These are phyloP conservation scores for Canna indica DNA, from an alignment of 176 grass and related monocot species.

Conservation along the genomic window DNA sequence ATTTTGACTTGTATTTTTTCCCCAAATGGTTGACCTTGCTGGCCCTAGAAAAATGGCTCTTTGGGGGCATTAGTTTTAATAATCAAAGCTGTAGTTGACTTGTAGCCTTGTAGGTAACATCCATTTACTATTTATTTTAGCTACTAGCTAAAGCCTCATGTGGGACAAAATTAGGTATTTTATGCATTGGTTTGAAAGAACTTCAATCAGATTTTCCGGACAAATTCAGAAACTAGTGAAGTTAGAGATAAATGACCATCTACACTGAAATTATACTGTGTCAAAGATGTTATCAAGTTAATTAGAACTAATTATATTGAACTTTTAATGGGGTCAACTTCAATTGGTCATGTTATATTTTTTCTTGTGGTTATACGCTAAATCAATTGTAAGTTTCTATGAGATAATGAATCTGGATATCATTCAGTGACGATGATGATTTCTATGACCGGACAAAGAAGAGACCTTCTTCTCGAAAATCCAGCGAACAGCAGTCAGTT, in stretches of 20 bases:
- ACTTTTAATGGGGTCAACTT: not conserved
- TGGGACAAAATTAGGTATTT: not conserved
- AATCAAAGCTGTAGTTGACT: not conserved
- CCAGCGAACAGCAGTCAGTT: conserved; percentile 49
- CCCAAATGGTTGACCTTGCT: too few species aligned
- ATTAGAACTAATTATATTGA: too few species aligned
- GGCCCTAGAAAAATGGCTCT: not conserved
- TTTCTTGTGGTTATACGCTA: not conserved
- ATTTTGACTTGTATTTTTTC: not conserved
- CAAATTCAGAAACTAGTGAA: too few species aligned
- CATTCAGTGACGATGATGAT: conserved; percentile 81
- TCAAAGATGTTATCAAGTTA: not conserved
- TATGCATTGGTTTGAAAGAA: not conserved
- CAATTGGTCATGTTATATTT: not conserved
- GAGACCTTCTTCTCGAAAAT: conserved; percentile 42
- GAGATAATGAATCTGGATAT: conserved; percentile 1
- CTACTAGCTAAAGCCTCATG: not conserved
- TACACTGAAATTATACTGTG: not conserved
- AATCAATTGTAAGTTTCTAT: not conserved
- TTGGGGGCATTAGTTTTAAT: not conserved
- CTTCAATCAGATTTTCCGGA: not conserved
- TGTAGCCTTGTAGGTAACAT: not conserved
- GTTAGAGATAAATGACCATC: too few species aligned
- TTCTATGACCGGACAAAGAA: conserved; percentile 96
- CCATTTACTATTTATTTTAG: not conserved